phyloP scores from a whole-genome alignment of 768 basidiomycete species.

The Dioszegia crocea region DNA sequence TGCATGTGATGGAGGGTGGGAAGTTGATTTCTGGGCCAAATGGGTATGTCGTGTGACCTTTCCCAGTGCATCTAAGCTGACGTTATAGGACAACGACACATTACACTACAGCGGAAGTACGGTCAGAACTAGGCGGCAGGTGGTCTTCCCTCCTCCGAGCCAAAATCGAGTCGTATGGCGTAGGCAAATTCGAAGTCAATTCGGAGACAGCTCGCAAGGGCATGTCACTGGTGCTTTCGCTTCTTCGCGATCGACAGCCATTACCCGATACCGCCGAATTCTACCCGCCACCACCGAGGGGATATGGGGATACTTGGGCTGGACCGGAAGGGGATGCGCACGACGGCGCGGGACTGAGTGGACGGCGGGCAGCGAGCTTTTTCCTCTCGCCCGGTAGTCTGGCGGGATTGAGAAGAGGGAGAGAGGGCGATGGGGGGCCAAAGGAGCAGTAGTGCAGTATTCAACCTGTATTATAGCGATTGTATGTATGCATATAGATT shows the following conservation, averaged over 20 bases:
- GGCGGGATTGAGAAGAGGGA: neutral
- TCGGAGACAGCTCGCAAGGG: conserved; percentile 68
- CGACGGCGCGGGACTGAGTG: neutral
- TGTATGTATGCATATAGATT: no score
- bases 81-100: conserved; percentile 54
- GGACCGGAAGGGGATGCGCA: neutral
- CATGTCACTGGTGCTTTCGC: conserved; percentile 71
- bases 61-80: neutral
- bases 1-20: conserved; percentile 84
- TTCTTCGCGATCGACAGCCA: conserved; percentile 72
- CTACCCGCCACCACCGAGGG: conserved; percentile 36
- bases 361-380: neutral
- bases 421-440: neutral
- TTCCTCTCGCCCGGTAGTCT: neutral
- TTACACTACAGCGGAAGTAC: conserved; percentile 76
- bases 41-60: conserved; percentile 57
- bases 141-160: conserved; percentile 60
- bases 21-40: conserved; percentile 64
- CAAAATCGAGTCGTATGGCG: conserved; percentile 75
- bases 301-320: conserved; percentile 26
- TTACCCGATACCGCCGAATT: conserved; percentile 51
- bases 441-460: neutral
- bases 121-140: conserved; percentile 88
- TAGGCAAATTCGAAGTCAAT: conserved; percentile 79
- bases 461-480: no score